Conservation (phyloP, 225 moss, liverwort and hornwort genomes). For the Antitrichia curtipendula region DNA sequence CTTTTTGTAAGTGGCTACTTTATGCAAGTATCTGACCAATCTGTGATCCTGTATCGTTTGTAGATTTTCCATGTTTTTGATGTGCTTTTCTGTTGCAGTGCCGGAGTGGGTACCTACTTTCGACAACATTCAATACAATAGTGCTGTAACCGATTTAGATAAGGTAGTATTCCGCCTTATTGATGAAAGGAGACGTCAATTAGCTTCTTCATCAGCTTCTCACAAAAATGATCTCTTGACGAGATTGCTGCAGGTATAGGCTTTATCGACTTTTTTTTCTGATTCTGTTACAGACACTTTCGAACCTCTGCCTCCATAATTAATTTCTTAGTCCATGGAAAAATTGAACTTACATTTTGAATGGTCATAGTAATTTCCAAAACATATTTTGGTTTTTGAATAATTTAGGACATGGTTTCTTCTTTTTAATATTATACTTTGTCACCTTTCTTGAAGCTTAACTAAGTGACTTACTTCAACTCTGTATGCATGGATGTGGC, state of each 20-base stretch:
- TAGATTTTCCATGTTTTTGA: neutral
- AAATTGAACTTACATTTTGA: neutral
- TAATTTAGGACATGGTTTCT: neutral
- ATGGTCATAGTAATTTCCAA: neutral
- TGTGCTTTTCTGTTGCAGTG: constrained; percentile 29
- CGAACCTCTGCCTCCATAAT: neutral
- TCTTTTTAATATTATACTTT: neutral
- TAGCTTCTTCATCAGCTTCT: constrained; percentile 6
- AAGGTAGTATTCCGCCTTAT: constrained; percentile 51
- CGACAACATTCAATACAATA: constrained; percentile 48
- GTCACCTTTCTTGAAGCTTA: neutral
- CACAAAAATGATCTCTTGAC: constrained; percentile 41
- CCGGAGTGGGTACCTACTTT: constrained; percentile 76
- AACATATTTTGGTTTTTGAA: neutral
- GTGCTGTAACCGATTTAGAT: constrained; percentile 34
- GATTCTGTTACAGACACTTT: neutral
- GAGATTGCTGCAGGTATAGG: constrained; percentile 38
- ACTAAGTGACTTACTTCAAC: neutral
- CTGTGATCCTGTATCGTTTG: too few species aligned
- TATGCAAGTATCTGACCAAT: neutral
- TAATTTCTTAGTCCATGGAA: neutral
- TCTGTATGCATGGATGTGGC: neutral
- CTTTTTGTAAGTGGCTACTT: neutral
- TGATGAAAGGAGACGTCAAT: constrained; percentile 38
- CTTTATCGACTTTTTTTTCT: neutral